Percentiles rank a stretch among this genome's conserved stretches.
phyloP scores from a whole-genome alignment of 306 rosid genomes.

The Gastrolobium bilobum region DNA sequence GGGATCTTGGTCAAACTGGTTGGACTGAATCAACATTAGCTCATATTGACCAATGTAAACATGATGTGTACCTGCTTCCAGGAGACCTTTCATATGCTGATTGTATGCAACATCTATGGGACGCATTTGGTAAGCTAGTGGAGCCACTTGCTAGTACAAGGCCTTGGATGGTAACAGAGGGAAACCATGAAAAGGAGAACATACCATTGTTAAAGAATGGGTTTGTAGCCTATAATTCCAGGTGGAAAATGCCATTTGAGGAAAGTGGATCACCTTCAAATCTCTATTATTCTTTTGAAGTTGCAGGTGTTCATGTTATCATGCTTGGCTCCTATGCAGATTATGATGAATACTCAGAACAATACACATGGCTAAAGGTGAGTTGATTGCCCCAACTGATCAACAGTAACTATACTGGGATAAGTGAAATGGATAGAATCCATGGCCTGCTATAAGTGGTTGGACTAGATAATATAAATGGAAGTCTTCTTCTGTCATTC shows the following conservation, averaged over 20 bases:
- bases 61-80: constrained; percentile 90
- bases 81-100: constrained; percentile 98
- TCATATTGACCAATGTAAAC: constrained; percentile 77
- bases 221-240: constrained; percentile 82
- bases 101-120: constrained; percentile 83
- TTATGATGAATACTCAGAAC: constrained; percentile 73
- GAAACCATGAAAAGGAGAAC: constrained; percentile 88
- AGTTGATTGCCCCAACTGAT: constrained; percentile 46
- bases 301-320: constrained; percentile 74
- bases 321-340: constrained; percentile 97
- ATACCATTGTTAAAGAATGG: constrained; percentile 69
- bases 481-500: background rate
- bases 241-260: constrained; percentile 94
- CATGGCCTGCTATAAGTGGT: background rate
- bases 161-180: constrained; percentile 99
- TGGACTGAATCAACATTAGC: constrained; percentile 96
- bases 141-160: constrained; percentile 94
- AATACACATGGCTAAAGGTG: constrained; percentile 92
- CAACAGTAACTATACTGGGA: constrained; percentile 2
- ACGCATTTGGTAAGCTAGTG: constrained; percentile 82
- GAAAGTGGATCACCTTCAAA: constrained; percentile 93
- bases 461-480: background rate
- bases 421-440: background rate
- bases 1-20: constrained; percentile 92
- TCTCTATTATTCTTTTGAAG: constrained; percentile 94